phyloP scores from a whole-genome alignment of 805 yeast genomes.

The Metschnikowia lochheadii region DNA sequence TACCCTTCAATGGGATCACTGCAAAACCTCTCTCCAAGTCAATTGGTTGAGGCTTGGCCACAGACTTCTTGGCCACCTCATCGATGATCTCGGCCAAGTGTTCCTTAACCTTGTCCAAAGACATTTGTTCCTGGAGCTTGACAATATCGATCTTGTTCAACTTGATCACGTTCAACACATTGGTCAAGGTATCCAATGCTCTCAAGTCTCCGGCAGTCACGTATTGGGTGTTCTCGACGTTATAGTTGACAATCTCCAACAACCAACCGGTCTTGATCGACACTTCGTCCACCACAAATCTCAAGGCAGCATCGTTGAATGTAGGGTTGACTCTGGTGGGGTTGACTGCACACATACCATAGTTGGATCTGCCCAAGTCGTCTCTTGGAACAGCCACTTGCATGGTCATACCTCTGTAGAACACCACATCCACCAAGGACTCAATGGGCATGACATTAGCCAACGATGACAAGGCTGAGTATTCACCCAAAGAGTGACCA shows the following conservation, averaged over 20 bases:
- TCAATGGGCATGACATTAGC: constrained; percentile 99
- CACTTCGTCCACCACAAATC: constrained; percentile 90
- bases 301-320: constrained; percentile 87
- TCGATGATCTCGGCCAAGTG: constrained; percentile 84
- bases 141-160: constrained; percentile 91
- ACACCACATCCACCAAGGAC: constrained; percentile 93
- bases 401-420: constrained; percentile 99
- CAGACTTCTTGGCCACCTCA: constrained; percentile 77
- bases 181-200: constrained; percentile 87
- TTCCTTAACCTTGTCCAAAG: constrained; percentile 82
- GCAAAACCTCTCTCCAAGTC: constrained; percentile 98
- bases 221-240: constrained; percentile 96
- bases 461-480: constrained; percentile 93
- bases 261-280: constrained; percentile 84
- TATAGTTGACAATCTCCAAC: constrained; percentile 95
- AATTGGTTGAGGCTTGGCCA: constrained; percentile 93
- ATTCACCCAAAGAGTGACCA: constrained; percentile 99
- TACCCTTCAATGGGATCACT: constrained; percentile 96
- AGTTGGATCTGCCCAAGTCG: constrained; percentile 89
- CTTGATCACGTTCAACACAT: constrained; percentile 89
- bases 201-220: constrained; percentile 99
- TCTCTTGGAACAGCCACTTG: constrained; percentile 99
- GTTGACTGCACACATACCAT: constrained; percentile 98
- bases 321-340: constrained; percentile 89
- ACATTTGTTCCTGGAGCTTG: constrained; percentile 75